A percentile compares a stretch with the other conserved stretches of the same genome.
phyloP scores from a whole-genome alignment of 306 rosid species.

The Cicer cuneatum region DNA sequence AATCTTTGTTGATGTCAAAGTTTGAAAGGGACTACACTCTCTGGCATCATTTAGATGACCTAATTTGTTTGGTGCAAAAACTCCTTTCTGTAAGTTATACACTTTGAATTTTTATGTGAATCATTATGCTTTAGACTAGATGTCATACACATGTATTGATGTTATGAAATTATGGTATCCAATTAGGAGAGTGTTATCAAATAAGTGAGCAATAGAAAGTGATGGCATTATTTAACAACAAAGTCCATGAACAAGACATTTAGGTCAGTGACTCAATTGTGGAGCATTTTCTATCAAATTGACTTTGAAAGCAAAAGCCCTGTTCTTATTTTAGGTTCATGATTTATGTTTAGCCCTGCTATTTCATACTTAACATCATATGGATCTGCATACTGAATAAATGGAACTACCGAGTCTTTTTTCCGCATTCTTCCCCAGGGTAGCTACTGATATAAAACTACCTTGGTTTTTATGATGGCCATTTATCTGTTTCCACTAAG shows the following conservation, averaged over 20 bases:
- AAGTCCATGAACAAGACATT: constrained; percentile 17
- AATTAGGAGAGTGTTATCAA: constrained; percentile 28
- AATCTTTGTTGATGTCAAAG: constrained; percentile 49
- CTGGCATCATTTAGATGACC: constrained; percentile 74
- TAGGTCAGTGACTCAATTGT: constrained; percentile 17
- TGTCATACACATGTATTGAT: constrained; percentile 26
- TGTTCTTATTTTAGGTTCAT: constrained; percentile 22
- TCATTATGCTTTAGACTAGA: constrained; percentile 29
- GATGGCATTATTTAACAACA: constrained; percentile 17
- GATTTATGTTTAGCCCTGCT: constrained; percentile 19
- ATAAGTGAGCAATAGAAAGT: constrained; percentile 38
- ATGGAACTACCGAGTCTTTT: constrained; percentile 2
- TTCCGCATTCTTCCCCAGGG: constrained; percentile 12
- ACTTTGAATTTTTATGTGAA: constrained; percentile 25
- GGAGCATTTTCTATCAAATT: constrained; percentile 35
- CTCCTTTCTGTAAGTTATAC: constrained; percentile 75
- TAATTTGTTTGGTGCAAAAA: constrained; percentile 62
- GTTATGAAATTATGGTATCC: constrained; percentile 22
- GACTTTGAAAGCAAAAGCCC: constrained; percentile 20
- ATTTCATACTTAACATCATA: constrained; percentile 23
- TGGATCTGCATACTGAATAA: constrained; percentile 21
- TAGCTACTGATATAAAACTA: constrained; percentile 17
- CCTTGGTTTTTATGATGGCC: constrained; percentile 25
- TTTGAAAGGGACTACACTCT: constrained; percentile 59
- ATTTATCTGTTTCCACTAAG: constrained; percentile 13